Evolutionary conservation across 208 protist species (phyloP).

Genomic region (Trypanosoma platydactyli): DNA sequence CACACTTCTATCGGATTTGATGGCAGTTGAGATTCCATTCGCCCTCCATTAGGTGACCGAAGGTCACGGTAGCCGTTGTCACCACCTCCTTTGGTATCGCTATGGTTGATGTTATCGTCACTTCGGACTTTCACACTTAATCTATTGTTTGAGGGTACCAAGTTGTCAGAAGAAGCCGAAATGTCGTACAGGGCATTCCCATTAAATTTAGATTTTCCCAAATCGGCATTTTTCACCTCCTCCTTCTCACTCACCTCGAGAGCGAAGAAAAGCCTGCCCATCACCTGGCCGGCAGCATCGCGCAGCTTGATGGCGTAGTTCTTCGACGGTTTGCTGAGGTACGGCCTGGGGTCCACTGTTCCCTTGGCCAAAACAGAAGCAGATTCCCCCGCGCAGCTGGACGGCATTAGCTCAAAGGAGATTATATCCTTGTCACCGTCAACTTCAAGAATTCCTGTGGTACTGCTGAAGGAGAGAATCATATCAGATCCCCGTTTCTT

Average conservation of each 20-base stretch:
- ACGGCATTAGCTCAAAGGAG: constrained; percentile 63
- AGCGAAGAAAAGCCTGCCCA: constrained; percentile 80
- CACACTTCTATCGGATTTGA: too few relatives aligned
- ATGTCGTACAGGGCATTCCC: too few relatives aligned
- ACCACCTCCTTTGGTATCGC: too few relatives aligned
- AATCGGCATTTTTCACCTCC: constrained; percentile 7
- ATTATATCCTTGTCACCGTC: constrained; percentile 54
- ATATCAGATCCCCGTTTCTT: constrained; percentile 55
- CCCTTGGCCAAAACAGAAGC: constrained; percentile 75
- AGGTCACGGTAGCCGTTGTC: too few relatives aligned
- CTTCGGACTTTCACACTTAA: background rate
- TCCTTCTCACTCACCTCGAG: constrained; percentile 53
- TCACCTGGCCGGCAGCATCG: constrained; percentile 54
- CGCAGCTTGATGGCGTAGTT: constrained; percentile 90
- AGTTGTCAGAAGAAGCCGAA: too few relatives aligned
- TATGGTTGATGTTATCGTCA: background rate
- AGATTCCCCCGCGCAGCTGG: constrained; percentile 38
- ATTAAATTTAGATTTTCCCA: background rate
- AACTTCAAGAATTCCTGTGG: constrained; percentile 29
- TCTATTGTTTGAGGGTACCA: background rate
- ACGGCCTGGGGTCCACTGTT: constrained; percentile 68
- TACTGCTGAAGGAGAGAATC: constrained; percentile 52
- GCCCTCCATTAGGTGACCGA: too few relatives aligned
- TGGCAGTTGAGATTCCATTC: too few relatives aligned
- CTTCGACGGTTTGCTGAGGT: constrained; percentile 64